A percentile compares a stretch with the other conserved stretches of the same genome.
Conservation (phyloP, 495 filamentous ascomycete species). For the Neurospora sp. region DNA sequence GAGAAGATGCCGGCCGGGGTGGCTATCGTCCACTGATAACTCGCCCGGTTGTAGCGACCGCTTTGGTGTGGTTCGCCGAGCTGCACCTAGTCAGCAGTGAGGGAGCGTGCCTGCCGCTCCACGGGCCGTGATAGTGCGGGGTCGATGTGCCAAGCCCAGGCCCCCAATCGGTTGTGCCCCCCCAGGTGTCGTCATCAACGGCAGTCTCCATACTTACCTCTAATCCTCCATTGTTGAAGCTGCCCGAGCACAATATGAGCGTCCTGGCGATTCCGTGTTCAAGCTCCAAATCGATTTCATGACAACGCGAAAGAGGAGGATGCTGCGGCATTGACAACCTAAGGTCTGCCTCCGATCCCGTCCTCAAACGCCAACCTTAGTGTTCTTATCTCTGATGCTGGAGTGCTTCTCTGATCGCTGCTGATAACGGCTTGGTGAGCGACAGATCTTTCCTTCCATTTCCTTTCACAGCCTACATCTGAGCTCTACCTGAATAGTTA, state of each 20-base stretch:
- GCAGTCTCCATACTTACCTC: too few relatives aligned
- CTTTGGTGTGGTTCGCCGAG: neutral
- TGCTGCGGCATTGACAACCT: neutral
- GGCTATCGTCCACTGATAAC: neutral
- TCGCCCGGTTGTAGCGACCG: too few relatives aligned
- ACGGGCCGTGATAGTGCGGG: neutral
- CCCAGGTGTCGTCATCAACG: neutral
- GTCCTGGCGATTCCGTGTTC: neutral
- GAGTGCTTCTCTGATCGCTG: neutral
- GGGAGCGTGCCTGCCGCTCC: neutral
- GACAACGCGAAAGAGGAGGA: neutral
- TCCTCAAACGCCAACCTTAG: neutral
- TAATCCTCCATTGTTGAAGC: neutral
- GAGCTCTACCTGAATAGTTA: neutral
- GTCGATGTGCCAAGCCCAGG: neutral
- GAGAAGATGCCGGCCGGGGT: neutral
- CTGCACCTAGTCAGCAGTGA: neutral
- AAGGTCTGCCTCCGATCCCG: neutral
- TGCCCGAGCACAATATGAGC: neutral
- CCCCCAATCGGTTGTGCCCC: neutral
- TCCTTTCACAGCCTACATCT: neutral
- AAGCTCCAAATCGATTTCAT: neutral
- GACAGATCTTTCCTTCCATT: neutral
- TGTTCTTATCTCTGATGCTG: neutral
- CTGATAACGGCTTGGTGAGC: neutral